Percentiles rank a stretch among this genome's conserved stretches.
Evolutionary conservation across 2,329 filamentous ascomycete species (phyloP).

Genomic region (Didymella pomorum): DNA sequence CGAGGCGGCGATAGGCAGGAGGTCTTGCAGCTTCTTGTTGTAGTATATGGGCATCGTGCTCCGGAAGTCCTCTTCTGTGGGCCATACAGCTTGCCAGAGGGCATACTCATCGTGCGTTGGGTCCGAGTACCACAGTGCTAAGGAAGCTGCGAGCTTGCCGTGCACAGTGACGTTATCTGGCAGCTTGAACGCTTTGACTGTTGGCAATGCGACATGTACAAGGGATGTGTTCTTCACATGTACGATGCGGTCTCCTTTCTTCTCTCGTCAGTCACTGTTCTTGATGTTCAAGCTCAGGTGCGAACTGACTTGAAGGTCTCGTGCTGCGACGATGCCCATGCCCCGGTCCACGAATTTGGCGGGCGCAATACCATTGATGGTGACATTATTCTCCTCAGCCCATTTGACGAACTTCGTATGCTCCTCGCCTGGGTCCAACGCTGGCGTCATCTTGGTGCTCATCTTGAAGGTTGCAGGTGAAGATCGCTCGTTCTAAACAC

Average conservation of each 20-base stretch:
- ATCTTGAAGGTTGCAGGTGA: not conserved
- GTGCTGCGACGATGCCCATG: constrained; percentile 77
- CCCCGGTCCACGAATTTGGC: constrained; percentile 74
- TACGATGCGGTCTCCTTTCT: constrained; percentile 69
- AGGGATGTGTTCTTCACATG: constrained; percentile 70
- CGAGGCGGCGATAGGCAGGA: constrained; percentile 49
- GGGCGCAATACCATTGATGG: constrained; percentile 72
- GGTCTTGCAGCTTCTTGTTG: constrained; percentile 52
- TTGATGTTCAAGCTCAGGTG: not conserved
- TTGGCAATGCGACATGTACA: constrained; percentile 66
- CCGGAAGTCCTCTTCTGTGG: constrained; percentile 67
- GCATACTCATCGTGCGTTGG: constrained; percentile 55
- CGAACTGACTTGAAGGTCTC: constrained; percentile 67
- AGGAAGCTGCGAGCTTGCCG: constrained; percentile 73
- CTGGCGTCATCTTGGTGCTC: constrained; percentile 39
- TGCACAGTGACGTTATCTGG: constrained; percentile 69
- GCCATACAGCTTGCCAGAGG: constrained; percentile 73
- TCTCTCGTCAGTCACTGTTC: constrained; percentile 29
- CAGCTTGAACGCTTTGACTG: constrained; percentile 60
- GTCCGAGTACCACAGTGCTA: constrained; percentile 59
- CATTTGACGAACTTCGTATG: constrained; percentile 70
- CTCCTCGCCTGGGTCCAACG: constrained; percentile 47
- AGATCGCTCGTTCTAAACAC: not conserved
- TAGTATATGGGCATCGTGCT: constrained; percentile 66
- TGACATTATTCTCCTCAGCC: constrained; percentile 70